phyloP scores from a whole-genome alignment of 2,329 filamentous ascomycete genomes.

The Boeremia lycopersici region DNA sequence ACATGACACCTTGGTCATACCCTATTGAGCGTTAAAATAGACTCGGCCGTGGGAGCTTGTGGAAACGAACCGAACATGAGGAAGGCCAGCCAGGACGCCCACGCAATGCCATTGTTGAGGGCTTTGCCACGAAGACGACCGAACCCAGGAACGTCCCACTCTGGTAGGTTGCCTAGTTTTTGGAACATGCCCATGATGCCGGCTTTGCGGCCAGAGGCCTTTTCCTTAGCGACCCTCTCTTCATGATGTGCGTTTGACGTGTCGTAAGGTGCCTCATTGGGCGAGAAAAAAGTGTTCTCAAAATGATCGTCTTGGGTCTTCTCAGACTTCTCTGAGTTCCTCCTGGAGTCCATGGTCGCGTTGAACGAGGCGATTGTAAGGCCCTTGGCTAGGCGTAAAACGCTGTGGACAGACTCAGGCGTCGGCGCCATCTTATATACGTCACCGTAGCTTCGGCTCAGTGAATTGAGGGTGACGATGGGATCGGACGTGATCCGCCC shows the following conservation, averaged over 20 bases:
- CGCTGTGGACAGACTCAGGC: conserved; percentile 3
- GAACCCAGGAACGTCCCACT: conserved; percentile 23
- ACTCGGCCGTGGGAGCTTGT: not conserved
- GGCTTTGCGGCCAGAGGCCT: not conserved
- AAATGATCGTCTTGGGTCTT: conserved; percentile 2
- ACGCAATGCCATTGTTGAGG: conserved; percentile 24
- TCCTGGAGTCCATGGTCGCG: conserved; percentile 4
- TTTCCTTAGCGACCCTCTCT: conserved; percentile 1
- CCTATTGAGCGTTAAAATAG: conserved; percentile 21
- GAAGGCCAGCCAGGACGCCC: conserved; percentile 32
- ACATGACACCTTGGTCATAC: conserved; percentile 72
- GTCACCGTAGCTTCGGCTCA: not conserved
- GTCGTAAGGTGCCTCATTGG: conserved; percentile 1
- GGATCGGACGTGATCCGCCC: not conserved
- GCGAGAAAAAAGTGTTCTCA: not conserved
- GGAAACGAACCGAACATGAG: conserved; percentile 46
- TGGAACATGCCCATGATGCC: conserved; percentile 11
- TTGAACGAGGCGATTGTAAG: conserved; percentile 4
- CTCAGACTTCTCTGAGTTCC: conserved; percentile 3
- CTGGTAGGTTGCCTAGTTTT: conserved; percentile 22
- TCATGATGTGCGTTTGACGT: not conserved
- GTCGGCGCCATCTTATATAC: conserved; percentile 8
- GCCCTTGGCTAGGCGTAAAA: conserved; percentile 2
- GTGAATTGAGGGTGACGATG: not conserved
- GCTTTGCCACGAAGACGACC: conserved; percentile 19